Base-by-base conservation (phyloP, 2,329 filamentous ascomycete genomes). In the Aspergillus fumigatiaffinis region DNA sequence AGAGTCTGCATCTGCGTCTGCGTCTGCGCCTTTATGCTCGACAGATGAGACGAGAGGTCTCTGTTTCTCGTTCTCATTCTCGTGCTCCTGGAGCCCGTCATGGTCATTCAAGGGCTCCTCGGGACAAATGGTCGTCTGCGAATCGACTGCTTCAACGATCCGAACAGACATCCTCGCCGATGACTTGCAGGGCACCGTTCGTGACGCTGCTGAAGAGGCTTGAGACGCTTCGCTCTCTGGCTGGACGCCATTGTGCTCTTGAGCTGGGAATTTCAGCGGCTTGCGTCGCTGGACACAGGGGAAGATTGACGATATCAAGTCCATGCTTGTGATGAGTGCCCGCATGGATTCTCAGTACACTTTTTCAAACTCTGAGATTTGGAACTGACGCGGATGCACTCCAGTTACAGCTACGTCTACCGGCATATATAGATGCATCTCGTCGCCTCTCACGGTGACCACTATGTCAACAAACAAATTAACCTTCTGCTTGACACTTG, bases 141-240 rank as follows among this genome's bases (percentile, higher is more conserved):
- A 59, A 12, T 59, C 59, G 8, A 29, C 42, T 3, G 54, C 46
- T n/a, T 56, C 54, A 38, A 64, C 62, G 21, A 64, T 54, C 17
- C 62, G 62, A 44, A 64, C 60, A 3, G 62, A 62, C 2, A 58
- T 47, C 41, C 51, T 56, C 17, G 53, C 50, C 1, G 53, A 54
- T 32, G 28, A 29, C 23, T 52, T 53, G 12, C 51, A 51, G 17
- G 25, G 51, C 25, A 50, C 20, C 21, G 48, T 46, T 6, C 42
- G 3, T 9, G 42, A 20, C 12, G 20, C 12, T 23, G n/a, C 42
- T 50, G 49, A 41, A 47, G 28, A 47, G 28, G 20, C 26, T 25
- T 12, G 9, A 7, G 9, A 29, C n/a, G 35, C 32, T 28, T 50
- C 5, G 4, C 20, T 5, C 41, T 46, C 5, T 32, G 47, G 8